phyloP scores from a whole-genome alignment of 2,329 filamentous ascomycete genomes.

The Ceratocystis colombiana region DNA sequence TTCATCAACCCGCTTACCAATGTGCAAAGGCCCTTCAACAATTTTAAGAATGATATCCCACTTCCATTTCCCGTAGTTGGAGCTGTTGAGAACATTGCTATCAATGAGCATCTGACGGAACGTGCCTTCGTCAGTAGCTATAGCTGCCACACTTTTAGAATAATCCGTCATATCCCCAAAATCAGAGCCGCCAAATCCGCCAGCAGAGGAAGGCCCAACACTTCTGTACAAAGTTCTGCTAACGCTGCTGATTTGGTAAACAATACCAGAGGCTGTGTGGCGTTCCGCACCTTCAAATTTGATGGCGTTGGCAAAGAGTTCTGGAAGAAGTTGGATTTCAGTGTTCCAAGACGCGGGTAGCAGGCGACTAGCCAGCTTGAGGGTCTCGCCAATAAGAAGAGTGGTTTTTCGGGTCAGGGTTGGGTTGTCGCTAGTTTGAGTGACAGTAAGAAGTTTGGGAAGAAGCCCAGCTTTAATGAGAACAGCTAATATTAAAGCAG shows the following conservation, averaged over 20 bases:
- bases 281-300: conserved; percentile 61
- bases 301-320: conserved; percentile 67
- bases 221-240: conserved; percentile 85
- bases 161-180: conserved; percentile 45
- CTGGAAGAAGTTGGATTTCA: conserved; percentile 76
- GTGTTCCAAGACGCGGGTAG: conserved; percentile 74
- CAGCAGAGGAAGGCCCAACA: conserved; percentile 31
- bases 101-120: conserved; percentile 60
- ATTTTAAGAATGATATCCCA: conserved; percentile 88
- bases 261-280: conserved; percentile 75
- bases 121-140: conserved; percentile 45
- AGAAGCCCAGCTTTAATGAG: conserved; percentile 73
- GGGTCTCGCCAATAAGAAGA: conserved; percentile 76
- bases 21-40: conserved; percentile 84
- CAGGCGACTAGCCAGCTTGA: conserved; percentile 79
- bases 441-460: conserved; percentile 50
- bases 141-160: conserved; percentile 33
- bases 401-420: conserved; percentile 79
- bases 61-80: conserved; percentile 92
- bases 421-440: conserved; percentile 56
- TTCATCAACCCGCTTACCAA: conserved; percentile 84
- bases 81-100: conserved; percentile 75
- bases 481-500: conserved; percentile 73
- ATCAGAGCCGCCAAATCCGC: conserved; percentile 27
- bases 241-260: conserved; percentile 97